Base-by-base conservation (phyloP, 768 basidiomycete species). In the Termitomyces sp. region DNA sequence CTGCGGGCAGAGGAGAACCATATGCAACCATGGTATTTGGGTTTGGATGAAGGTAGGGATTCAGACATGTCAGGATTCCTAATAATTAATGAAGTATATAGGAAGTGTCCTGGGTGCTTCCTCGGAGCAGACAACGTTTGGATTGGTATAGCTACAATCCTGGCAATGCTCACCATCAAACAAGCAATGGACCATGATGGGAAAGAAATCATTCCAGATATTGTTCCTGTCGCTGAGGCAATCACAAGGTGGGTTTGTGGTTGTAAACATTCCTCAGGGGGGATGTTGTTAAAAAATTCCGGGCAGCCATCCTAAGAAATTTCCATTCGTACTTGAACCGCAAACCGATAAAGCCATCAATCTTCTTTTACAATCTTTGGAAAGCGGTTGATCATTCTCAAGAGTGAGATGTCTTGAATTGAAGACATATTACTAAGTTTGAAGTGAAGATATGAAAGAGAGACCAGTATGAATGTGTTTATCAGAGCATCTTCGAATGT, bases 101-200 rank as follows among this genome's bases (percentile, higher is more conserved):
- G 44, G 64, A 48, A 73, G 13, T 80, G 78, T 54, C 74, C 78
- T 15, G 81, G 80, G 7, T 63, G 71, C 39, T 57, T 75, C 41
- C 67, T 82, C 41, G 79, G 75, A 5, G 75, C 78, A n/a, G 70
- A 75, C 1, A 76, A 74, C 13, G 24, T 78, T 39, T 74, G 72
- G 65, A 59, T 63, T 24, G 60, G 59, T 9, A 60, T 68, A 8
- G 63, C 62, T 11, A 65, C 63, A 6, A 60, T 67, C 9, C 58
- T 69, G 9, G 51, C 68, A n/a, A 57, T 57, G 5, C 76, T 78
- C 58, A 62, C 72, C 27, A 73, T 80, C 33, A 60, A 60, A 12
- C 76, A 75, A 59, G 71, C 73, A 1, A 31, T 65, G 3, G 73
- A 76, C 44, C 59, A 58, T 33, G 54, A 68, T 55, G 76, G 77